phyloP scores from a whole-genome alignment of 2,329 filamentous ascomycete genomes.

The Hymenoscyphus linearis region DNA sequence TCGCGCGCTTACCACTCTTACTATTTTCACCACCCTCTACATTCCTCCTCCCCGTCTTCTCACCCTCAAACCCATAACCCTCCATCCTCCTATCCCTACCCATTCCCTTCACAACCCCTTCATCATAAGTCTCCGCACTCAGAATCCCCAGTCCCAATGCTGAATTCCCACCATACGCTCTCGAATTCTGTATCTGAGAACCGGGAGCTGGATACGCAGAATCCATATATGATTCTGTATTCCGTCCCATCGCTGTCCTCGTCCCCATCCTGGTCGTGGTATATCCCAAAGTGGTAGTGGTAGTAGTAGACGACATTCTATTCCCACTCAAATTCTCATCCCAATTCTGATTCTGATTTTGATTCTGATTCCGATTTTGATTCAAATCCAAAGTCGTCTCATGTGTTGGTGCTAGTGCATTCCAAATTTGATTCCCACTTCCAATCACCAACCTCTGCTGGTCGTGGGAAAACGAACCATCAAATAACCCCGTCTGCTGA shows the following conservation, averaged over 20 bases:
- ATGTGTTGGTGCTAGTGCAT: too few relatives aligned
- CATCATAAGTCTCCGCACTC: constrained; percentile 42
- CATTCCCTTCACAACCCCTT: constrained; percentile 29
- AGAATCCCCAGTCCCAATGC: constrained; percentile 37
- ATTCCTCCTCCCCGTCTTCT: constrained; percentile 11
- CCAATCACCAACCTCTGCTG: too few relatives aligned
- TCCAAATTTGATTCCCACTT: too few relatives aligned
- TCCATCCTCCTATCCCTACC: constrained; percentile 8
- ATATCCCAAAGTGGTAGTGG: constrained; percentile 25
- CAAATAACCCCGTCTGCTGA: too few relatives aligned
- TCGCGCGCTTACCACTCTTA: constrained; percentile 4
- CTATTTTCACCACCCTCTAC: constrained; percentile 12
- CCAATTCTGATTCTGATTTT: background rate
- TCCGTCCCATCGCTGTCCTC: constrained; percentile 9
- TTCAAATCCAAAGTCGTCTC: too few relatives aligned
- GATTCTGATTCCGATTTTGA: too few relatives aligned
- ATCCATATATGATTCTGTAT: constrained; percentile 17
- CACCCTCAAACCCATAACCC: too few relatives aligned
- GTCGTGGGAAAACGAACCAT: too few relatives aligned
- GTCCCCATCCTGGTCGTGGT: constrained; percentile 6
- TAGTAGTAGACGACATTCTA: constrained; percentile 1
- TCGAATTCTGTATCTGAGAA: constrained; percentile 7
- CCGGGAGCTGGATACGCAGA: constrained; percentile 13
- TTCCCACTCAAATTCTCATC: constrained; percentile 1
- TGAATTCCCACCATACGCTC: constrained; percentile 13